phyloP scores from a whole-genome alignment of 768 basidiomycete species.

The Glaciozyma antarctica region DNA sequence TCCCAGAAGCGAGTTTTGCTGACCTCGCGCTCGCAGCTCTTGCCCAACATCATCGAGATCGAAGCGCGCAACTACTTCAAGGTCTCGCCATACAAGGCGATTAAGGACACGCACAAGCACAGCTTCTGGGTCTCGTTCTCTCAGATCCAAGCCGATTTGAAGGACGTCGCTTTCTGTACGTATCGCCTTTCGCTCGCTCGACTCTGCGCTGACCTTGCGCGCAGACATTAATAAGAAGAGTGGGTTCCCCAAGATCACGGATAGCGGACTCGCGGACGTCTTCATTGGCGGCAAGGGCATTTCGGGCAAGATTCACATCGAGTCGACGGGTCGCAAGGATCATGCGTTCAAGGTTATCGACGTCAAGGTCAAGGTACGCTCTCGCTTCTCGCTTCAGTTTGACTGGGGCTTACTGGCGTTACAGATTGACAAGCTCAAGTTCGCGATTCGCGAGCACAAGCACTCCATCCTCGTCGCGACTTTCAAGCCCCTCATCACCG shows the following conservation, averaged over 20 bases:
- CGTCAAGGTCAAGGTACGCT: constrained; percentile 48
- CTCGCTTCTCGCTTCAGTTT: background rate
- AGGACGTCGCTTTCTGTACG: constrained; percentile 67
- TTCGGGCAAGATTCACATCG: constrained; percentile 46
- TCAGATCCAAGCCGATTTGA: constrained; percentile 89
- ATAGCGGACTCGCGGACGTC: constrained; percentile 78
- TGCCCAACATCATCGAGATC: constrained; percentile 41
- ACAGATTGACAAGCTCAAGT: constrained; percentile 79
- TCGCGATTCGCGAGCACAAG: constrained; percentile 81
- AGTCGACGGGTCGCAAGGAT: constrained; percentile 40
- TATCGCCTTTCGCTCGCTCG: constrained; percentile 48
- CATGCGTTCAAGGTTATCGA: constrained; percentile 41
- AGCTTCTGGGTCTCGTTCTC: constrained; percentile 62
- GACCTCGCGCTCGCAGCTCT: constrained; percentile 66
- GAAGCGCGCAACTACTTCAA: constrained; percentile 71
- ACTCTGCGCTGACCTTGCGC: background rate
- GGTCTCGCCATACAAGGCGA: constrained; percentile 63
- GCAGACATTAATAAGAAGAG: constrained; percentile 34
- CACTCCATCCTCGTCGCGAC: constrained; percentile 84
- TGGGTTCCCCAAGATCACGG: constrained; percentile 52
- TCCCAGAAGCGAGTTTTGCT: constrained; percentile 38
- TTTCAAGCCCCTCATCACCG: constrained; percentile 47
- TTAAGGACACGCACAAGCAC: constrained; percentile 44
- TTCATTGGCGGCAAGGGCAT: constrained; percentile 60
- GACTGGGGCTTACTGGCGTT: constrained; percentile 51